Base-by-base conservation (phyloP, 768 basidiomycete species). In the Suillus bovinus region DNA sequence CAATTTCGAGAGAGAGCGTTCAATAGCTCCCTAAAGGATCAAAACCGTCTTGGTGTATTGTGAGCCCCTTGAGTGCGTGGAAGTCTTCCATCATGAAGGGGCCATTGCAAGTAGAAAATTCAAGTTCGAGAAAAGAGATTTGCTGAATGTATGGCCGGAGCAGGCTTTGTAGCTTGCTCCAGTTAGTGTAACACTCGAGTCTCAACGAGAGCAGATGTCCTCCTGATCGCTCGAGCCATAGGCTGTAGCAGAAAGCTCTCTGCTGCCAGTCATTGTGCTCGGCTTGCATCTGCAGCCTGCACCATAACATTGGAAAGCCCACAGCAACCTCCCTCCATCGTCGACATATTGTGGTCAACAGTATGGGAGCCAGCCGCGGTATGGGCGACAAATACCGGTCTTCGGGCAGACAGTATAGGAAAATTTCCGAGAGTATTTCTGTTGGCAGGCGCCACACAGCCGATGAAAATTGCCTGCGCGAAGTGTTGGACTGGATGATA, bases 231-330 rank as follows among this genome's bases (percentile, higher is more conserved):
- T 50, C 17, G 16, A 50, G 49, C 27, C 16, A 50, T 1, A 16
- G 17, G 24, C 29, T 16, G 16, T 29, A 49, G 27, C 27, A 16
- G 7, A 27, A 16, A 4, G 24, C 14, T 49, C 61, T 63, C 44
- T 60, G 68, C 36, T 59, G 53, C 8, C 46, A 58, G 22, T 39
- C 44, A 56, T 46, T 6, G 33, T 56, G 58, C 34, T 63, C 58
- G 20, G 60, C 54, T 11, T n/a, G 4, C 42, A 74, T 65, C 8
- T 16, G 14, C 14, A 85, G 80, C 1, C 78, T 76, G 16, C 79
- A 77, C 84, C 84, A 85, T 27, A 85, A 68, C 54, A 70, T 73
- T 9, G 84, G 80, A 0, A 79, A 79, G 9, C 70, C 68, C 17
- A 73, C 49, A 29, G 72, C 78, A 14, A 84, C 59, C 11, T 69